Conservation (phyloP, 169 alveolate species). For the Amoebophrya sp. region DNA sequence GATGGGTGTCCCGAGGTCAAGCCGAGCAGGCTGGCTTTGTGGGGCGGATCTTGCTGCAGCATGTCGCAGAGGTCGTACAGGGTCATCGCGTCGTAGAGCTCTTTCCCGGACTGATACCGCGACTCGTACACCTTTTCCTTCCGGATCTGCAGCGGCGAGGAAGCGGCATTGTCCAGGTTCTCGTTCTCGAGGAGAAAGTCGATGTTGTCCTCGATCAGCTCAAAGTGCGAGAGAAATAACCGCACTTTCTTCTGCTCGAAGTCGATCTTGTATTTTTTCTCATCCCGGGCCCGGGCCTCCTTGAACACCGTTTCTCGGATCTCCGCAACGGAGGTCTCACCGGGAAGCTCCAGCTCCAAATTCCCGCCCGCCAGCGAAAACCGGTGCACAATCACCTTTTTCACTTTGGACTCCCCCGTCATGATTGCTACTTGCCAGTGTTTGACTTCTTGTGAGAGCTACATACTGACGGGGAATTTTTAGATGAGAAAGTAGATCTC, state of each 20-base stretch:
- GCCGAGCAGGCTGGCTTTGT: too few relatives aligned
- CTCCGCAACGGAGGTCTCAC: neutral
- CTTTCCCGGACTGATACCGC: neutral
- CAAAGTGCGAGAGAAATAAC: neutral
- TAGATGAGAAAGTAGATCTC: too few relatives aligned
- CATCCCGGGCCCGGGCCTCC: neutral
- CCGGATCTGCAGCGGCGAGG: too few relatives aligned
- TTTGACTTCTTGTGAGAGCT: too few relatives aligned
- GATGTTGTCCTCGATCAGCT: neutral
- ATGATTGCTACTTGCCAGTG: too few relatives aligned
- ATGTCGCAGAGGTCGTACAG: neutral
- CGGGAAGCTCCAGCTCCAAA: neutral
- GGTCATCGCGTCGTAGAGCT: neutral
- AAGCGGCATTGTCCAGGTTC: neutral
- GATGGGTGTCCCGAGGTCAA: too few relatives aligned
- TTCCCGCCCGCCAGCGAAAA: neutral
- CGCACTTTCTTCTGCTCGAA: neutral
- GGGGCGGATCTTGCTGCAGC: neutral
- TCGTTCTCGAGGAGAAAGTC: neutral
- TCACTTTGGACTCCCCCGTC: too few relatives aligned
- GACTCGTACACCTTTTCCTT: neutral
- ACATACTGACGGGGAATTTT: too few relatives aligned
- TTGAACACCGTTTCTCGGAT: neutral
- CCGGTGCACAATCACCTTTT: neutral
- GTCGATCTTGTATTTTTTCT: neutral